phyloP scores from a whole-genome alignment of 2,329 filamentous ascomycete genomes.

The Monilinia vaccinii-corymbosi region DNA sequence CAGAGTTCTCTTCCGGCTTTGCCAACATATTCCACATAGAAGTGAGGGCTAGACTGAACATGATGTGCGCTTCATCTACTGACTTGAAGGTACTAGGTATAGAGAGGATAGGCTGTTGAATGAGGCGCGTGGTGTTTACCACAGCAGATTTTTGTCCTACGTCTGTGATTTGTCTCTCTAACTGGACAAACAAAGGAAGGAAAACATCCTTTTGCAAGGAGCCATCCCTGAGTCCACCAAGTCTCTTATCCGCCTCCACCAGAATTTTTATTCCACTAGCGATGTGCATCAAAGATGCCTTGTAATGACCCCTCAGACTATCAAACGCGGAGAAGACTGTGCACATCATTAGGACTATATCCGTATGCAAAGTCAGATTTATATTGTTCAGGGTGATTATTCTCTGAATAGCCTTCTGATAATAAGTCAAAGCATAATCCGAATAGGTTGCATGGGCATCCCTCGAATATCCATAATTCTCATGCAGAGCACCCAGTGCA shows the following conservation, averaged over 20 bases:
- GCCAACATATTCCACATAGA: neutral
- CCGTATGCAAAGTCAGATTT: neutral
- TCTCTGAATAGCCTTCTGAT: neutral
- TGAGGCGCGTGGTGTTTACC: neutral
- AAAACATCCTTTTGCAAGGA: neutral
- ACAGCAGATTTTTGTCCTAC: neutral
- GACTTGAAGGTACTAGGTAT: neutral
- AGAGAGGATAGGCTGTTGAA: neutral
- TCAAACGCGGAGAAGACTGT: neutral
- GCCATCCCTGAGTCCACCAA: neutral
- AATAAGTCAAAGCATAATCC: neutral
- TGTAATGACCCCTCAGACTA: neutral
- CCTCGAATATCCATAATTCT: neutral
- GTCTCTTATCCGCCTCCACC: neutral
- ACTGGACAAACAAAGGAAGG: conserved; percentile 2
- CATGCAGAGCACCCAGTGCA: conserved; percentile 16
- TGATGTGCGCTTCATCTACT: neutral
- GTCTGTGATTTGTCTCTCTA: conserved; percentile 2
- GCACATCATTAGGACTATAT: conserved; percentile 2
- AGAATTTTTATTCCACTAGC: conserved; percentile 5
- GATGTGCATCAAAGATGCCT: neutral
- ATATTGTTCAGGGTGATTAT: neutral
- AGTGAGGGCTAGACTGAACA: neutral
- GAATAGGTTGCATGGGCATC: neutral
- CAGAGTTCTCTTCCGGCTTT: neutral